Conservation (phyloP, 2,329 filamentous ascomycete species). For the Colletotrichum chrysophilum region DNA sequence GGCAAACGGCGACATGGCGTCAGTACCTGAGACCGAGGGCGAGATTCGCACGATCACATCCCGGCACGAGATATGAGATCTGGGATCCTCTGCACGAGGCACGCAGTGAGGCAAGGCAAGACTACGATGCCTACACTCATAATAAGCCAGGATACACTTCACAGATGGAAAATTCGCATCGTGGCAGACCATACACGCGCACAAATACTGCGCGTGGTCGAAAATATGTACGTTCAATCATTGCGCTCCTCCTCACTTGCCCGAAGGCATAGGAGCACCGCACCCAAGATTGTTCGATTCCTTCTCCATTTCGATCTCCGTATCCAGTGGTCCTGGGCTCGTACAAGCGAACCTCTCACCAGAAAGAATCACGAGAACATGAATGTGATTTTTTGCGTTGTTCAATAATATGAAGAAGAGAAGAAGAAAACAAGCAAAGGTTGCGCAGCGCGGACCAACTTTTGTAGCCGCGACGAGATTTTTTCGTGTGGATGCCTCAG, state of each 20-base stretch:
- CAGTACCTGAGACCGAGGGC: no score
- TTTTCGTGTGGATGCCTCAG: background rate
- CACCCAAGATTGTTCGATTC: conserved; percentile 65
- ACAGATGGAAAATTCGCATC: background rate
- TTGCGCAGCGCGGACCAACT: background rate
- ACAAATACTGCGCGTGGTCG: background rate
- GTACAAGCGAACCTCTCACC: conserved; percentile 52
- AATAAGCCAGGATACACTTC: background rate
- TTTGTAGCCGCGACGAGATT: conserved; percentile 14
- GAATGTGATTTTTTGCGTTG: conserved; percentile 54
- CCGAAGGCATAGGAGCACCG: conserved; percentile 54
- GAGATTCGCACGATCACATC: fast-evolving
- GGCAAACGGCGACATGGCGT: no score
- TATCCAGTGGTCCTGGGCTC: conserved; percentile 54
- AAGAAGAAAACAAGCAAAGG: conserved; percentile 28
- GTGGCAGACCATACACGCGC: background rate
- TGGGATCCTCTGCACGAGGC: fast-evolving
- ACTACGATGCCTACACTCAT: background rate
- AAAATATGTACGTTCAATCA: conserved; percentile 61
- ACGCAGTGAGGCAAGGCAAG: background rate
- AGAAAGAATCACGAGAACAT: conserved; percentile 35
- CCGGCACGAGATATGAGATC: background rate
- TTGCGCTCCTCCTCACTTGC: conserved; percentile 61
- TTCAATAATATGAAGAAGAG: conserved; percentile 41
- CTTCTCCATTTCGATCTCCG: conserved; percentile 58